phyloP scores from a whole-genome alignment of 2,329 filamentous ascomycete species.

The Aciculosporium take region DNA sequence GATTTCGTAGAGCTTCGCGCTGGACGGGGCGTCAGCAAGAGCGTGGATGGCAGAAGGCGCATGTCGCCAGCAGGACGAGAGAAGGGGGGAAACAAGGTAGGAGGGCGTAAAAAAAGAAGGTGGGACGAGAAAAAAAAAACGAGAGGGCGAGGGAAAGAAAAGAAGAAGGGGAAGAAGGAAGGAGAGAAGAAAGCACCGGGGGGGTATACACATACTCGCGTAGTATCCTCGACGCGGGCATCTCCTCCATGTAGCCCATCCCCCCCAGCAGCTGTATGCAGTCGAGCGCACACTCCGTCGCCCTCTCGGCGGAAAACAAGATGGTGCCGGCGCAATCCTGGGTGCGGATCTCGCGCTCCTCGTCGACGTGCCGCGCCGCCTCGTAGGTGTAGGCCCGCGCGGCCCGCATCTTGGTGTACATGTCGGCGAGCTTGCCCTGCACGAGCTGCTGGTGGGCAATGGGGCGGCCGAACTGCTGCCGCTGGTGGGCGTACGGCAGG shows the following conservation, averaged over 20 bases:
- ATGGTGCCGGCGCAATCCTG: slow-evolving; percentile 94
- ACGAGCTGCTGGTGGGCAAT: slow-evolving; percentile 88
- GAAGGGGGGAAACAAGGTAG: too few species aligned
- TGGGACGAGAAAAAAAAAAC: too few species aligned
- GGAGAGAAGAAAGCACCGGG: neutral
- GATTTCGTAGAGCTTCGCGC: slow-evolving; percentile 79
- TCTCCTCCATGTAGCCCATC: slow-evolving; percentile 93
- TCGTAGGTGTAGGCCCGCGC: slow-evolving; percentile 76
- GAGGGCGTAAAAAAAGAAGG: too few species aligned
- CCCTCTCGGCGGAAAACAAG: slow-evolving; percentile 80
- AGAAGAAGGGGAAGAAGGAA: neutral
- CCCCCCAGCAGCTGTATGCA: slow-evolving; percentile 86
- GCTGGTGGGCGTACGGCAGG: slow-evolving; percentile 76
- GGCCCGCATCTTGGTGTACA: slow-evolving; percentile 89
- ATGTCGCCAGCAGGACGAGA: too few species aligned
- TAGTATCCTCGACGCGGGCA: slow-evolving; percentile 74
- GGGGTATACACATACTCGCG: slow-evolving; percentile 53
- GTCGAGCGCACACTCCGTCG: slow-evolving; percentile 75
- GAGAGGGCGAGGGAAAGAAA: neutral
- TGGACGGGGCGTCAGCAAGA: too few species aligned
- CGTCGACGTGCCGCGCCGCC: slow-evolving; percentile 68
- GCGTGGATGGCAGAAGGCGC: too few species aligned
- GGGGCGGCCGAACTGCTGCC: slow-evolving; percentile 75
- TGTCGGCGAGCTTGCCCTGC: slow-evolving; percentile 86
- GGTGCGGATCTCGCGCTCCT: slow-evolving; percentile 57